Base-by-base conservation (phyloP, 2,329 filamentous ascomycete species). In the Dactylonectria macrodidyma region DNA sequence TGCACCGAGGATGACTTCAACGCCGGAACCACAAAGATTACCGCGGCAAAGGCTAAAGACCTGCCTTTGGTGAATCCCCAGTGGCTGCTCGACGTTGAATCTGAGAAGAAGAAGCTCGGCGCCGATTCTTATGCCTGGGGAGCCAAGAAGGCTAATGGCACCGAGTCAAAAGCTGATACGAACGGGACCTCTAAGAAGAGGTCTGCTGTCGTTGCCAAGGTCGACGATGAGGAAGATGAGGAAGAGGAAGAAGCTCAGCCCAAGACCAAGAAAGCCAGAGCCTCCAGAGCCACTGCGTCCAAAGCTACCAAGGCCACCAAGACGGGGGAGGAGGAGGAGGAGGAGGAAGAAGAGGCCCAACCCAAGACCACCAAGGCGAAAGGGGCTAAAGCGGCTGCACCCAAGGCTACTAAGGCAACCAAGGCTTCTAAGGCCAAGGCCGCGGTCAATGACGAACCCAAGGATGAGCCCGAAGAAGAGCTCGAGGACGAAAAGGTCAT, bases 41-140 rank as follows among this genome's bases (percentile, higher is more conserved):
- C 81, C 72, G 78, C 86, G 16, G 87, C 85, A 5, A 77, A 82
- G 10, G 72, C 82, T 12, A 81, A 85, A 38, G 81, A 78, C 22
- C 79, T 92, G 12, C 84, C 84, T 3, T 84, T 93, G 52, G 85
- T 94, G 30, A 83, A 80, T 10, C 77, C 91, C 0, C 80, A 87
- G 14, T 94, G 92, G 92, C 80, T 91, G n/a, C 70, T 87, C 2
- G 85, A 90, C n/a, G 90, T 85, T 24, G 80, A 87, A 44, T 66
- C 69, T 10, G 64, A 77, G 46, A 71, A 74, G 26, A 72, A 69
- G 56, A 71, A 72, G 50, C 68, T 78, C 12, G 67, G 70, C 22
- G 71, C 66, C 1, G 73, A 78, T 26, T 70, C 72, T 22, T 78
- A 77, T 33, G 50, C 66, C 26, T 81, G 76, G 78, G 76, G 72